Evolutionary conservation across 2,329 filamentous ascomycete species (phyloP).

Genomic region (Paecilomyces fulvus): DNA sequence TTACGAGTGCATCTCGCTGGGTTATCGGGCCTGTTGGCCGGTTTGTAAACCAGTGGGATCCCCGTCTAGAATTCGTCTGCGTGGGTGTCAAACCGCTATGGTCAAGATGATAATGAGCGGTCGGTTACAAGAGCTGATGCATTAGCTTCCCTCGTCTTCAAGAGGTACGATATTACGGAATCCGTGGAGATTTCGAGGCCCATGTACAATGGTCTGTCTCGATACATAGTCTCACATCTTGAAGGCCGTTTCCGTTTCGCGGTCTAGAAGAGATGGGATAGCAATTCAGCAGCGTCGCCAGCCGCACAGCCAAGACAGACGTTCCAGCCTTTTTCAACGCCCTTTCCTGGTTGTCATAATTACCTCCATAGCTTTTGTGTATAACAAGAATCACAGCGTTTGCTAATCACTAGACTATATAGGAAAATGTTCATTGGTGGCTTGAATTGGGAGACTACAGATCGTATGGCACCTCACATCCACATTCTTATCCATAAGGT

Average conservation of each 20-base stretch:
- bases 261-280: not conserved
- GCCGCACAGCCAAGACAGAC: not conserved
- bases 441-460: conserved; percentile 97
- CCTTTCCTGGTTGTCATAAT: not conserved
- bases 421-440: conserved; percentile 99
- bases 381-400: conserved; percentile 5
- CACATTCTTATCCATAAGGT: not conserved
- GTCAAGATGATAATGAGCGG: not conserved
- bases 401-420: conserved; percentile 29
- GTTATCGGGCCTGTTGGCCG: conserved; percentile 14
- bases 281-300: not conserved
- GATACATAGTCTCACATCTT: not conserved
- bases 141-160: not conserved
- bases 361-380: not conserved
- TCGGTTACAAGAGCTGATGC: not conserved
- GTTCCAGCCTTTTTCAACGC: not conserved
- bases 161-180: not conserved
- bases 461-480: conserved; percentile 57
- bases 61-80: conserved; percentile 10
- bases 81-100: not conserved
- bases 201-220: not conserved
- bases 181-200: not conserved
- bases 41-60: conserved; percentile 19
- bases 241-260: not conserved
- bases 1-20: conserved; percentile 8